phyloP scores from a whole-genome alignment of 1,284 basidiomycete genomes.

The Blastosporella zonata region DNA sequence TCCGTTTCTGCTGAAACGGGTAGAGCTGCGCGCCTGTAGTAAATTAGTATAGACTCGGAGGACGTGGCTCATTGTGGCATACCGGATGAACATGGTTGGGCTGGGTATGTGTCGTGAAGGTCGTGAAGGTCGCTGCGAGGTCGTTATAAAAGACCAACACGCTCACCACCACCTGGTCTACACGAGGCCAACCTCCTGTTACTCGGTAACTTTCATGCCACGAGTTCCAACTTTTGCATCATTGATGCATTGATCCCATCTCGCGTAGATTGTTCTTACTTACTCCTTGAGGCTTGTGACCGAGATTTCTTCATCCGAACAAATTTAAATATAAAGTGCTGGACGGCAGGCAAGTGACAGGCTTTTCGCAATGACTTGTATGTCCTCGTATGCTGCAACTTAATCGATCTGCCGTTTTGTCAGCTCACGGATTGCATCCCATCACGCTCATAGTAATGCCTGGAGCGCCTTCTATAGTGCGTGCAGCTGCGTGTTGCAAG shows the following conservation, averaged over 20 bases:
- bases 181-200: conserved; percentile 17
- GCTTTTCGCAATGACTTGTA: too few relatives aligned
- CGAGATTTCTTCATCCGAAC: too few relatives aligned
- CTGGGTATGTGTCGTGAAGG: conserved; percentile 14
- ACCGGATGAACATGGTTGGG: conserved; percentile 18
- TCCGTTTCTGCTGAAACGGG: conserved; percentile 11
- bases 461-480: too few relatives aligned
- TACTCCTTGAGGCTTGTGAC: too few relatives aligned
- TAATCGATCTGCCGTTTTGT: too few relatives aligned
- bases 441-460: too few relatives aligned
- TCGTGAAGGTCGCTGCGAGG: conserved; percentile 14
- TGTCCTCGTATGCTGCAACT: too few relatives aligned
- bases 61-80: conserved; percentile 2
- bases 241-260: conserved; percentile 10
- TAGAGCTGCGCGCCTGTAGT: conserved; percentile 15
- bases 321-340: too few relatives aligned
- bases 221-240: conserved; percentile 7
- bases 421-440: too few relatives aligned
- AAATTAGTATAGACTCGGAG: conserved; percentile 1
- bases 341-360: too few relatives aligned
- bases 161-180: conserved; percentile 12
- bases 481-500: too few relatives aligned
- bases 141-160: conserved; percentile 13
- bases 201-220: conserved; percentile 8
- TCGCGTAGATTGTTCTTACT: too few relatives aligned